Evolutionary conservation across 2,329 filamentous ascomycete species (phyloP), one percentile per base, ranked within the genome.

Genomic region (Colletotrichum salicis): DNA sequence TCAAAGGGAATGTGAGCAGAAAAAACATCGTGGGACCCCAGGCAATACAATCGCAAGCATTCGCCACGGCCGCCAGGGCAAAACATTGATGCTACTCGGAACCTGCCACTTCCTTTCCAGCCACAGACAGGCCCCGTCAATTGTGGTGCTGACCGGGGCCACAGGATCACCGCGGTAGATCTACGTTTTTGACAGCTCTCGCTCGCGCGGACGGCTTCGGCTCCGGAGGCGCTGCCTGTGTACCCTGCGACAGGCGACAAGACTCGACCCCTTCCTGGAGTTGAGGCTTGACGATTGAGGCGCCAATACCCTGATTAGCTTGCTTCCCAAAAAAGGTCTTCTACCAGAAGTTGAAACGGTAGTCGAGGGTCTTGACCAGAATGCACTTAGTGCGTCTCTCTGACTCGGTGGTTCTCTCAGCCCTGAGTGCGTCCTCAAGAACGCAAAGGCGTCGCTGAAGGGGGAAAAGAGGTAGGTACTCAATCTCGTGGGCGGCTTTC

Each of bases 31-130:
- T 64, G 54, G 59, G 65, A 64, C 45, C 70, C 65, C 33, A 12
- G 65, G 22, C 65, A 29, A 45, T 29, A 51, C 27, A 59, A 41
- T 52, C 60, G 59, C 65, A 70, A 64, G 70, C 59, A 64, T 72
- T 56, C 58, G 58, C 65, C 66, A 72, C 70, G 58, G 67, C 60
- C 70, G 31, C 48, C 67, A 62, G 70, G 67, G 58, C 70, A 72
- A 72, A 72, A 72, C 70, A 71, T 61, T 67, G 61, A 66, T 72
- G 70, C 70, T 72, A 72, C 70, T 67, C 70, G 70, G 70, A 72
- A 66, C 67, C 55, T 71, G 70, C 67, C 62, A 72, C 62, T 66
- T 72, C 70, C 70, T 64, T 48, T 69, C 57, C 67, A 70, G 56
- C 62, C 67, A 72, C 62, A 71, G 45, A 72, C 62, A 71, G 45